These are phyloP conservation scores for Hordeum vulgare DNA, from an alignment of 176 grass and related monocot species.

Conservation along the genomic window MorexV3_pseudomolecules_assembly NC_058520.1:586388450-586388949, in stretches of 20 bases:
- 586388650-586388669: slow-evolving; percentile 58
- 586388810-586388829: background rate
- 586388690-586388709: slow-evolving; percentile 76
- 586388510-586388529: background rate
- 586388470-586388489: background rate
- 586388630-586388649: slow-evolving; percentile 55
- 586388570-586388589: slow-evolving; percentile 27
- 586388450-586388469: slow-evolving; percentile 22
- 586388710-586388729: slow-evolving; percentile 56
- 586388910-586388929: slow-evolving; percentile 82
- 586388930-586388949: slow-evolving; percentile 69
- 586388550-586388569: background rate
- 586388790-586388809: background rate
- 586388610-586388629: background rate
- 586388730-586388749: slow-evolving; percentile 70
- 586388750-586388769: slow-evolving; percentile 54
- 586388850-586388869: background rate
- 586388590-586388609: slow-evolving; percentile 19
- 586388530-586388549: background rate
- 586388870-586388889: background rate
- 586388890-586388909: slow-evolving; percentile 31
- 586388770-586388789: slow-evolving; percentile 66
- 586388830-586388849: background rate
- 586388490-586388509: slow-evolving; percentile 3
- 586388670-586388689: slow-evolving; percentile 52